Evolutionary conservation across 768 basidiomycete genomes (phyloP), one percentile per base, ranked within the genome.

Genomic region (Solioccasus polychromus): DNA sequence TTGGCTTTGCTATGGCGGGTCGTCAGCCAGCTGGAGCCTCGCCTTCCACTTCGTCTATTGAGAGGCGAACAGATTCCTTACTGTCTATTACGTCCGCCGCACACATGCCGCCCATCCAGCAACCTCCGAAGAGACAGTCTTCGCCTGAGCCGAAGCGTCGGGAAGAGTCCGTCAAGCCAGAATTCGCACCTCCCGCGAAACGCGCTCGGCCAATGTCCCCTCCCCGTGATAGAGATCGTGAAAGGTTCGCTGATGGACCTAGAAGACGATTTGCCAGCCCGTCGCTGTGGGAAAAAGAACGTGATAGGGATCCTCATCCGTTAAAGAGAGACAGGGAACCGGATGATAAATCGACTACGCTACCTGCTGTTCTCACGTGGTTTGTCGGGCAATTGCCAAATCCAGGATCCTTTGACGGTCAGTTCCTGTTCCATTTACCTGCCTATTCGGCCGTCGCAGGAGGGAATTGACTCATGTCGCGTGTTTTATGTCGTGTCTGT

Each of bases 331-430:
- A 69, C 60, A 53, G 76, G 72, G 42, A 61, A 35, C 45, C 40
- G 4, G 74, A 77, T 48, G 80, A 80, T 35, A 78, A 82, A 50
- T 58, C 69, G n/a, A 61, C 53, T 44, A 56, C 67, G n/a, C 55
- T 83, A 38, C 77, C 78, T 39, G 62, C 70, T 50, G 76, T 92
- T 25, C 70, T 95, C 14, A 77, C 79, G n/a, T 88, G 83, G 82
- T 95, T 97, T 66, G 71, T 96, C 26, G 83, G 84, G 22, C 80
- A 83, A 51, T 68, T 98, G 39, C 94, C 94, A 5, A 68, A 76
- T 31, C 71, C 86, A 5, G 52, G 66, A 12, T 66, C 78, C n/a
- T 97, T 96, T 63, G 90, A 96, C 67, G 94, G 92, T 92, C 52
- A 55, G 82, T 74, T 39, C 39, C 30, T 15, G n/a, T 30, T 48